Base-by-base conservation (phyloP, 768 basidiomycete species). In the Sutorius australiensis region DNA sequence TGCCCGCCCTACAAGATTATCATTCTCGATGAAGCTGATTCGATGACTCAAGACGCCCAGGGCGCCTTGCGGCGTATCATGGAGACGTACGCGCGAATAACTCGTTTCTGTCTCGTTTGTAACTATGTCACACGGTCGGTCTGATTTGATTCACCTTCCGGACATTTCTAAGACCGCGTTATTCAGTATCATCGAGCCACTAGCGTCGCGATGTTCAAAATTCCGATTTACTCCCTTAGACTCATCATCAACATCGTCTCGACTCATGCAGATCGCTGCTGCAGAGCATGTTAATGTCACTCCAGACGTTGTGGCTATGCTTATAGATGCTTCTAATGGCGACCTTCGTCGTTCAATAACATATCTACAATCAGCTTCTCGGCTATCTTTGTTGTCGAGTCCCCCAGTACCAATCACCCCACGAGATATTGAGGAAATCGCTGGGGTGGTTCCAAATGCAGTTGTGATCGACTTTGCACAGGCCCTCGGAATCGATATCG, bases 1-100 rank as follows among this genome's bases (percentile, higher is more conserved):
- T 95, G 91, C 67, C 97, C 97, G 13, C 97, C 97, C 0, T 99
- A 92, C 77, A 99, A 99, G 69, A 95, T 99, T 58, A 88, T 99
- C 66, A 98, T 99, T 57, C 82, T 99, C 24, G 97, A 99, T 63
- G 97, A 99, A 72, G 97, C 97, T 19, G 97, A 99, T 69, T 95
- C 93, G 6, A 99, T 99, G 97, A 99, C 97, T 6, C 95, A 98
- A 73, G 97, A 99, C 66, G 97, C 97, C 5, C 97, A 99, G 69
- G 94, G 89, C 32, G 97, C 97, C 0, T 76, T 99, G 37, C 80
- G 97, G 38, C 83, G 97, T n/a, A 98, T 98, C 67, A 99, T 99
- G 97, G 97, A 99, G 72, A 95, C 86, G n/a, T 94, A 98, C 64
- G 92, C 92, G 16, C 81, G 89, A 51, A 98, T 98, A 67, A 99